Base-by-base conservation (phyloP, 805 yeast species). In the Candida yuanshanica region DNA sequence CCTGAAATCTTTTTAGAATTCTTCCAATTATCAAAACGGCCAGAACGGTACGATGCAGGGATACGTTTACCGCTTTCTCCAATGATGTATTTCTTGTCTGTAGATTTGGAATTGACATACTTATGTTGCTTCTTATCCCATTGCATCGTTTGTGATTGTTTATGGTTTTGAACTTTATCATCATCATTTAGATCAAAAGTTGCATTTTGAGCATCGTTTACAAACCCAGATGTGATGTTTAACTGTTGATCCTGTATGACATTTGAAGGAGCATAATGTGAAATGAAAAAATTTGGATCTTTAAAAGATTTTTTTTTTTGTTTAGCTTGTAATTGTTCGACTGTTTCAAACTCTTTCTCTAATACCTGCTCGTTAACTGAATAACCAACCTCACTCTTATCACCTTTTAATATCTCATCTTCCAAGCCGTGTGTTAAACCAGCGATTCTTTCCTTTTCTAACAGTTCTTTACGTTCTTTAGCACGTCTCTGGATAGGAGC, bases 61-160 rank as follows among this genome's bases (percentile, higher is more conserved):
- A 93, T 78, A 59, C 77, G 78, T 53, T 83, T 89, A 7, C 99
- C 99, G 62, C 87, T 82, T 62, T 93, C 99, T 47, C 98, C 95
- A 49, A 88, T 82, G 55, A 93, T 93, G 64, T 73, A 91, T 65
- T 87, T 90, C 64, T 82, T 77, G 56, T 87, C 95, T 17, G 81
- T 69, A 48, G 93, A 86, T 54, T 76, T 81, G 16, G 86, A 72
- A 60, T 86, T 86, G 57, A 90, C 75, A 63, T 86, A 91, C 50
- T 88, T 88, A 56, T 95, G 93, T 63, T 85, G 83, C 75, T 88
- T 87, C 63, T 77, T 85, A 65, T 91, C 97, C 99, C 99, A 91
- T 58, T 77, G 75, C 73, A 84, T 81, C 18, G 81, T 79, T 36
- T 75, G 77, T 4, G 73, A 68, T 58, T 83, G 90, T 45, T 73